Percentiles rank a stretch among this genome's conserved stretches.
phyloP scores from a whole-genome alignment of 2,329 filamentous ascomycete species.

The Alternaria infectoria region DNA sequence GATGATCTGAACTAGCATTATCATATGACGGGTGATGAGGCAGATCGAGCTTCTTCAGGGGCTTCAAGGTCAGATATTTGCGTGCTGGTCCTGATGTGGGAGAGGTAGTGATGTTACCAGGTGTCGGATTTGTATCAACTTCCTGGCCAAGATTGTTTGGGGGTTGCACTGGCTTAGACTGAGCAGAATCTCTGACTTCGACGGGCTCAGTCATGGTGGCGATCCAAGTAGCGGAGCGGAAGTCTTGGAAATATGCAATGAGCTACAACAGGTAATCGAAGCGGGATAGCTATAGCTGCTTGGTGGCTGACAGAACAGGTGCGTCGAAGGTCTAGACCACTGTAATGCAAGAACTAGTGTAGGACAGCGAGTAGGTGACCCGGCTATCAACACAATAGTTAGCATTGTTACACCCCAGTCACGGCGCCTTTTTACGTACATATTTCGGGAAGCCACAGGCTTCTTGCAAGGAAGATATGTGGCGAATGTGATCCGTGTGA shows the following conservation, averaged over 20 bases:
- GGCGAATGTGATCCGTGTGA: not conserved
- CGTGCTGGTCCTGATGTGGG: not conserved
- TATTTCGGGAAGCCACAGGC: not conserved
- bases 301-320: slow-evolving; percentile 2
- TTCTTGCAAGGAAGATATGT: not conserved
- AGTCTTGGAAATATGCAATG: slow-evolving; percentile 13
- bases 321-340: slow-evolving; percentile 8
- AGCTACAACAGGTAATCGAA: not conserved
- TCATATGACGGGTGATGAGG: slow-evolving; percentile 26
- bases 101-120: not conserved
- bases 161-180: slow-evolving; percentile 6
- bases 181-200: not conserved
- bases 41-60: slow-evolving; percentile 20
- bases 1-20: not conserved
- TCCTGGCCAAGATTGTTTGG: not conserved
- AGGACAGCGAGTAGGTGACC: not conserved
- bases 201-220: slow-evolving; percentile 7
- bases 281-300: slow-evolving; percentile 5
- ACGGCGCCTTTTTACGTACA: not conserved
- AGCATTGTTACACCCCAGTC: not conserved
- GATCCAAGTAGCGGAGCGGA: slow-evolving; percentile 20
- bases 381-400: not conserved
- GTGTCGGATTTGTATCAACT: not conserved
- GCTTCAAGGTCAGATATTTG: slow-evolving; percentile 13
- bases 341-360: not conserved